These are phyloP conservation scores for Cercophora scortea DNA, from an alignment of 495 filamentous ascomycete species.

Conservation along the genomic window DNA sequence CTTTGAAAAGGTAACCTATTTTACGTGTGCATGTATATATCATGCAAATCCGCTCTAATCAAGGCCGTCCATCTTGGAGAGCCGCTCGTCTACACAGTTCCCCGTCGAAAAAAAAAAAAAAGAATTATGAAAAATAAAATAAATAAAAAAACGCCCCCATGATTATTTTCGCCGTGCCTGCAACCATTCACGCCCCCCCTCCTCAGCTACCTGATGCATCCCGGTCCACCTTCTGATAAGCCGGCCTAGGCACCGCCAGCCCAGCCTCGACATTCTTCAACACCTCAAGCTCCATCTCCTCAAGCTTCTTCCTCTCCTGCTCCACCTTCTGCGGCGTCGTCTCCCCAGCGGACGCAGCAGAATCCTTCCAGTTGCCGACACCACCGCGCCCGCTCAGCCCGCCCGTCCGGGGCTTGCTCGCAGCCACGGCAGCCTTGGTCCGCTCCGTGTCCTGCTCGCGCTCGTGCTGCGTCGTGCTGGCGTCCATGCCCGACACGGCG, in stretches of 20 bases:
- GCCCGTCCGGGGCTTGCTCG: slow-evolving; percentile 10
- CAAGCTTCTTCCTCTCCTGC: slow-evolving; percentile 22
- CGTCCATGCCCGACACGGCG: slow-evolving; percentile 18
- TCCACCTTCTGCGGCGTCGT: slow-evolving; percentile 9
- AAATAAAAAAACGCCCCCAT: too few species aligned
- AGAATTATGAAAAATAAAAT: too few species aligned
- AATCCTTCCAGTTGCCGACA: slow-evolving; percentile 46
- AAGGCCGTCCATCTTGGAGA: too few species aligned
- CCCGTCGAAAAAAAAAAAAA: too few species aligned
- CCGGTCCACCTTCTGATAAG: slow-evolving; percentile 21
- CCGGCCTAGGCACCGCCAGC: slow-evolving; percentile 26
- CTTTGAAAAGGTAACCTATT: too few species aligned
- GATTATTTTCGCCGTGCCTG: too few species aligned
- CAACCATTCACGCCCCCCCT: too few species aligned
- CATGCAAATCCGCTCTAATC: too few species aligned
- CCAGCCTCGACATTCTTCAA: slow-evolving; percentile 37
- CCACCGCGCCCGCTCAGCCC: slow-evolving; percentile 44
- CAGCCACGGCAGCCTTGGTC: slow-evolving; percentile 14
- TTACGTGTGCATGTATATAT: too few species aligned
- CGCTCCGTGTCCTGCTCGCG: slow-evolving; percentile 17
- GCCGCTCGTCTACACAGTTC: too few species aligned
- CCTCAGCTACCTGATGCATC: not conserved
- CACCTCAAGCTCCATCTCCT: slow-evolving; percentile 29
- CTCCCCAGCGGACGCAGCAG: not conserved
- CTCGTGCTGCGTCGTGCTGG: slow-evolving; percentile 14